Evolutionary conservation across 2,329 filamentous ascomycete species (phyloP).

Genomic region (Epichloe sibirici): DNA sequence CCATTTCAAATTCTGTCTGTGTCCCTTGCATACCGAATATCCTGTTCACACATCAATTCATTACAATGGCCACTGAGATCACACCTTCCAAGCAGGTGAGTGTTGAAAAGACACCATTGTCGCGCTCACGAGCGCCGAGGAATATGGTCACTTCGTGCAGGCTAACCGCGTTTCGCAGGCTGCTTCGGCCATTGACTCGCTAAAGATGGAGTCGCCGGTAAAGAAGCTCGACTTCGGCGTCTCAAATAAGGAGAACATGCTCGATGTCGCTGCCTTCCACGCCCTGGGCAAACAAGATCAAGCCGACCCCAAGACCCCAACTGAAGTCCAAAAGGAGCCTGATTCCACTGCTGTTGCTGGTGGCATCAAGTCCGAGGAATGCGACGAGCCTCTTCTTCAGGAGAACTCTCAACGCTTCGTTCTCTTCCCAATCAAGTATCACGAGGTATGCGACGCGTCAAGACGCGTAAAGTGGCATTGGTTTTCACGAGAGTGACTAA

Average conservation of each 20-base stretch:
- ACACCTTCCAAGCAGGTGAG: slow-evolving; percentile 47
- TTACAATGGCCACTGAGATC: slow-evolving; percentile 63
- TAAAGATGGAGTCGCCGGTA: slow-evolving; percentile 86
- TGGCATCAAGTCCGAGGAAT: slow-evolving; percentile 55
- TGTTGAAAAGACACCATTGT: slow-evolving; percentile 11
- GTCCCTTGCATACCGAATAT: slow-evolving; percentile 9
- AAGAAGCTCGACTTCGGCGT: slow-evolving; percentile 77
- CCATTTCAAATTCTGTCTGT: slow-evolving; percentile 9
- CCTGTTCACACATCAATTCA: slow-evolving; percentile 4
- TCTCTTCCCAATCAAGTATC: slow-evolving; percentile 97
- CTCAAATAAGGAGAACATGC: slow-evolving; percentile 71
- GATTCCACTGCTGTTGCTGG: slow-evolving; percentile 30
- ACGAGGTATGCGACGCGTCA: slow-evolving; percentile 67
- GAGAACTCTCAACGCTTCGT: slow-evolving; percentile 97
- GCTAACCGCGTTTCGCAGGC: slow-evolving; percentile 45
- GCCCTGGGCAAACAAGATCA: slow-evolving; percentile 44
- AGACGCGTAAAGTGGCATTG: slow-evolving; percentile 56
- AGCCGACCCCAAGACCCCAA: slow-evolving; percentile 45
- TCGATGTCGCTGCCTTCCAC: slow-evolving; percentile 37
- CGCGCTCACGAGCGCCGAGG: background rate
- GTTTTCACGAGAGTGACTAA: background rate
- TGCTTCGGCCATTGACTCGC: slow-evolving; percentile 71
- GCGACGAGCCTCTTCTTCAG: slow-evolving; percentile 79
- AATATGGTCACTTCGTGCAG: background rate
- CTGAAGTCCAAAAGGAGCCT: slow-evolving; percentile 26